Percentiles rank a stretch among this genome's conserved stretches.
phyloP scores from a whole-genome alignment of 208 protist genomes.

The Strigomonas oncopelti region DNA sequence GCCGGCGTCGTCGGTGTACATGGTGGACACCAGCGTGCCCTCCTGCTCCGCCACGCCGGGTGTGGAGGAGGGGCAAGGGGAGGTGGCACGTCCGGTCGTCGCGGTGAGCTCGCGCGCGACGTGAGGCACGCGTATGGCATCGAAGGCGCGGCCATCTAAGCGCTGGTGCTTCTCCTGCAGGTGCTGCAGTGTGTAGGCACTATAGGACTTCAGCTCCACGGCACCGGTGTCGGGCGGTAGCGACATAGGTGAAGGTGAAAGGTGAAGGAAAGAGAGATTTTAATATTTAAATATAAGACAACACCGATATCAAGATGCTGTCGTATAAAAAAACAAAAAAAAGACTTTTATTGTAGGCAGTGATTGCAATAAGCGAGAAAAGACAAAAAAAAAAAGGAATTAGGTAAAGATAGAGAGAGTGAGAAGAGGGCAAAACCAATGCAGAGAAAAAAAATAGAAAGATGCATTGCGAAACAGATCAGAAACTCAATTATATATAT shows the following conservation, averaged over 20 bases:
- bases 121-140: slow-evolving; percentile 34
- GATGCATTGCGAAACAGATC: background rate
- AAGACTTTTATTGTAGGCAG: background rate
- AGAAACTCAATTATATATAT: background rate
- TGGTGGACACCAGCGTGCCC: slow-evolving; percentile 53
- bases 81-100: slow-evolving; percentile 7
- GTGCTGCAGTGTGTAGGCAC: slow-evolving; percentile 40
- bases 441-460: slow-evolving; percentile 8
- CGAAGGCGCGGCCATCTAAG: slow-evolving; percentile 51
- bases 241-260: slow-evolving; percentile 35
- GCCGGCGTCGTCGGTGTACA: slow-evolving; percentile 73
- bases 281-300: background rate
- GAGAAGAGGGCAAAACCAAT: no score
- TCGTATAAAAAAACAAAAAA: background rate
- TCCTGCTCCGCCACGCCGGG: slow-evolving; percentile 2
- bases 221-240: slow-evolving; percentile 73
- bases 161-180: slow-evolving; percentile 35
- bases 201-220: slow-evolving; percentile 66
- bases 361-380: slow-evolving; percentile 5
- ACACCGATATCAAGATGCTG: background rate
- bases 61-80: no score
- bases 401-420: background rate
- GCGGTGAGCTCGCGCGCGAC: slow-evolving; percentile 45
- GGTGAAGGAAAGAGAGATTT: background rate
- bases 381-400: slow-evolving; percentile 2